Evolutionary conservation across 768 basidiomycete species (phyloP).

Genomic region (Pisolithus tinctorius): DNA sequence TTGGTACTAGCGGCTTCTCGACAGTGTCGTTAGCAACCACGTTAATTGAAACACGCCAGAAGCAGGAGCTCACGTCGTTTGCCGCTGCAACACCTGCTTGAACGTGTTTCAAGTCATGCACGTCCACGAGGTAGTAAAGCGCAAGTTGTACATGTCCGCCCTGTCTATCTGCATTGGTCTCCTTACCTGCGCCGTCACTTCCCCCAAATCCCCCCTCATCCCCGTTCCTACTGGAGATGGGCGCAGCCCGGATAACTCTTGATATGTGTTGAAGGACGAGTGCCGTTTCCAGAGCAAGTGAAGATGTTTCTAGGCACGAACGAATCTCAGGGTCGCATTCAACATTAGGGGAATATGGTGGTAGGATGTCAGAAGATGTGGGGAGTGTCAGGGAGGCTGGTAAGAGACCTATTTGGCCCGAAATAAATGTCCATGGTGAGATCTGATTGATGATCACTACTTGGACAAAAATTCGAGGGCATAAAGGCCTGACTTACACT

Average conservation of each 20-base stretch:
- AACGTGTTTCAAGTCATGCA: slow-evolving; percentile 32
- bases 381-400: slow-evolving; percentile 70
- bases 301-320: slow-evolving; percentile 1
- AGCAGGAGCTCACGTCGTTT: slow-evolving; percentile 13
- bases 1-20: slow-evolving; percentile 29
- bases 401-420: slow-evolving; percentile 91
- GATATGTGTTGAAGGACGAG: slow-evolving; percentile 75
- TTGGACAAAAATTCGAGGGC: background rate
- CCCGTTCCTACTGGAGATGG: slow-evolving; percentile 37
- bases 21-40: background rate
- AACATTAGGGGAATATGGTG: background rate
- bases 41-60: background rate
- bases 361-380: slow-evolving; percentile 34
- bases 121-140: slow-evolving; percentile 66
- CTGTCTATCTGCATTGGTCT: slow-evolving; percentile 27
- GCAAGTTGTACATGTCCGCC: slow-evolving; percentile 52
- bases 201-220: slow-evolving; percentile 21
- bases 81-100: slow-evolving; percentile 31
- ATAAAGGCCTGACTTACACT: slow-evolving; percentile 42
- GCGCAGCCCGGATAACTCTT: slow-evolving; percentile 52
- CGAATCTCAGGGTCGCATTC: slow-evolving; percentile 21
- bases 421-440: slow-evolving; percentile 74
- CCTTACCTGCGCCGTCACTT: slow-evolving; percentile 41
- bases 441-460: slow-evolving; percentile 38
- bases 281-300: slow-evolving; percentile 56